phyloP scores from a whole-genome alignment of 495 filamentous ascomycete species.

The Daldinia bambusicola region DNA sequence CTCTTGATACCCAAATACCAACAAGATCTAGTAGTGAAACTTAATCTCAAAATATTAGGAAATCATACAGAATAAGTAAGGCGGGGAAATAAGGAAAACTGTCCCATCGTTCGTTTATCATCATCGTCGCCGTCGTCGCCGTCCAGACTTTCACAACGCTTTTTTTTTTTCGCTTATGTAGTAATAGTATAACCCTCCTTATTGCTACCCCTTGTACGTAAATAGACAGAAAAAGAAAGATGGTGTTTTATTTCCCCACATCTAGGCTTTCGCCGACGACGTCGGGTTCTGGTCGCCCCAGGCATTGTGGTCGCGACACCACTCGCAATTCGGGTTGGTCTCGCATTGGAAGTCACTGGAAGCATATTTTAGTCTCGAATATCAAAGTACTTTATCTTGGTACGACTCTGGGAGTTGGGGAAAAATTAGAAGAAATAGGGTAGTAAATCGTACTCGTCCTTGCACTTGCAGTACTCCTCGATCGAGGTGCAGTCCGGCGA shows the following conservation, averaged over 20 bases:
- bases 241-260: neutral
- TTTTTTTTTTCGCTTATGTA: neutral
- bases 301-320: conserved; percentile 40
- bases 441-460: conserved; percentile 31
- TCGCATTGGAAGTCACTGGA: conserved; percentile 48
- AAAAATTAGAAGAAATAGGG: no score
- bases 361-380: no score
- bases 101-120: neutral
- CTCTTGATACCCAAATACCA: no score
- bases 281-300: conserved; percentile 15
- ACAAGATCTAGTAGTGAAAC: no score
- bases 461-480: conserved; percentile 44
- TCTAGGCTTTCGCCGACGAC: neutral
- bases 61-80: neutral
- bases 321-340: conserved; percentile 43
- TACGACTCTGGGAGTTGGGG: no score
- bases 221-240: neutral
- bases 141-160: neutral
- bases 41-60: neutral
- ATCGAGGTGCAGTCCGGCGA: conserved; percentile 41
- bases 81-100: neutral
- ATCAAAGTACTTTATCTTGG: no score
- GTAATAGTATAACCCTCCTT: neutral
- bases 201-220: neutral
- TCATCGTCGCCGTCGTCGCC: no score